These are phyloP conservation scores for Botrytis aclada DNA, from an alignment of 2,329 filamentous ascomycete species.

Conservation along the genomic window DNA sequence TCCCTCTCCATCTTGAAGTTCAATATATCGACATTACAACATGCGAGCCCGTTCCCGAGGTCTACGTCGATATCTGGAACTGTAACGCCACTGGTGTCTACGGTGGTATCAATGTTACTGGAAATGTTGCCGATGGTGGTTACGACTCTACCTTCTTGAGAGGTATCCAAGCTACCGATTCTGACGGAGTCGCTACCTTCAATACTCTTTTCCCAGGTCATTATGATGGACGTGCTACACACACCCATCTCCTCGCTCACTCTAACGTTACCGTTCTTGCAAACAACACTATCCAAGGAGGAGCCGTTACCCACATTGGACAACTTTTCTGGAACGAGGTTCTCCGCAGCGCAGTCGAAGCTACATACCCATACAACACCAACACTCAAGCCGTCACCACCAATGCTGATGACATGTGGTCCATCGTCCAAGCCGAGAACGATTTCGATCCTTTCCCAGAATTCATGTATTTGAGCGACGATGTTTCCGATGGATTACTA, in stretches of 20 bases:
- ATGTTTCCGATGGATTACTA: slow-evolving; percentile 46
- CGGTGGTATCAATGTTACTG: slow-evolving; percentile 35
- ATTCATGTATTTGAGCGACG: slow-evolving; percentile 51
- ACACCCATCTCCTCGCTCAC: slow-evolving; percentile 46
- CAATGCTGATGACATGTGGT: slow-evolving; percentile 47
- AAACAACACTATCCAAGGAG: slow-evolving; percentile 45
- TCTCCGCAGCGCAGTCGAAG: slow-evolving; percentile 48
- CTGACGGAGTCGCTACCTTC: slow-evolving; percentile 42
- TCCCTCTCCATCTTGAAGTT: slow-evolving; percentile 49
- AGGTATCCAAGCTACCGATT: slow-evolving; percentile 42
- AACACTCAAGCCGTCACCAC: slow-evolving; percentile 45
- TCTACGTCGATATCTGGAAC: slow-evolving; percentile 42
- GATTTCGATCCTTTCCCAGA: slow-evolving; percentile 52
- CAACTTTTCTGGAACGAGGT: slow-evolving; percentile 59
- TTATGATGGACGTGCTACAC: slow-evolving; percentile 46
- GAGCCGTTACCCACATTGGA: slow-evolving; percentile 53
- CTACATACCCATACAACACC: slow-evolving; percentile 43
- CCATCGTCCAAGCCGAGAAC: slow-evolving; percentile 46
- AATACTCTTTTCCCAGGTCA: slow-evolving; percentile 46
- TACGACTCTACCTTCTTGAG: slow-evolving; percentile 39
- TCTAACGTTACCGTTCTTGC: slow-evolving; percentile 30
- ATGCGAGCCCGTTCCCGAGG: slow-evolving; percentile 38
- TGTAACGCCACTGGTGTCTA: slow-evolving; percentile 43
- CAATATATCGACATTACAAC: slow-evolving; percentile 49
- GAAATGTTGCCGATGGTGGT: slow-evolving; percentile 29